A percentile compares a stretch with the other conserved stretches of the same genome.
Conservation (phyloP, 2,329 filamentous ascomycete species). For the Biscogniauxia sp. region DNA sequence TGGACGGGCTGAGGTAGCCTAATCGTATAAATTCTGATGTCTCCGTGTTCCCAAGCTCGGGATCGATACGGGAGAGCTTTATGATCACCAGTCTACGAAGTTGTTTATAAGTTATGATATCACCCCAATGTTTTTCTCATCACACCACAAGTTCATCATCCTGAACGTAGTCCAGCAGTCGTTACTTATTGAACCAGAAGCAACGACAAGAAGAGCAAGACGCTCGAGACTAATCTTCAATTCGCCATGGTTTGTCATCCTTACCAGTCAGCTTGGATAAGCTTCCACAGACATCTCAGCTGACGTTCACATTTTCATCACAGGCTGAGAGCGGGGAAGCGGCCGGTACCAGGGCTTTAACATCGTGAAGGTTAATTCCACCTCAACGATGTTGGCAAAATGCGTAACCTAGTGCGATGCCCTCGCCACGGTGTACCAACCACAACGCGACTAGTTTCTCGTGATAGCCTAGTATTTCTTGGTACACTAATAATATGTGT, state of each 20-base stretch:
- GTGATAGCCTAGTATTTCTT: not conserved
- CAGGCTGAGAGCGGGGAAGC: not conserved
- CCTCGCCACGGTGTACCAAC: not conserved
- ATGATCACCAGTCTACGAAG: not conserved
- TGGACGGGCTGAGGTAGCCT: not conserved
- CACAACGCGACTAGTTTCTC: not conserved
- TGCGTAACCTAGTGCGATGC: not conserved
- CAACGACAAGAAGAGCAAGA: too few species aligned
- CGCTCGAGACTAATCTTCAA: not conserved
- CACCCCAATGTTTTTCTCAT: not conserved
- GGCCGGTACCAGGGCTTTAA: not conserved
- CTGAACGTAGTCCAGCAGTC: too few species aligned
- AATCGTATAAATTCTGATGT: not conserved
- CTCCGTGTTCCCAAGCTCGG: not conserved
- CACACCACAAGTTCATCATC: not conserved
- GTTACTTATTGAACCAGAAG: too few species aligned
- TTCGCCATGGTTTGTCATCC: not conserved
- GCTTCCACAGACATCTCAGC: not conserved
- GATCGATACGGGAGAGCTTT: not conserved
- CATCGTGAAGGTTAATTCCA: not conserved
- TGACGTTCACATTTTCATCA: not conserved
- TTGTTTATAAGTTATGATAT: not conserved
- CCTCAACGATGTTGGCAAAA: not conserved
- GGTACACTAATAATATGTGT: not conserved
- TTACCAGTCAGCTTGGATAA: too few species aligned